Percentiles rank a stretch among this genome's conserved stretches.
phyloP scores from a whole-genome alignment of 192 early-diverging fungal genomes.

The Entomortierella parvispora region DNA sequence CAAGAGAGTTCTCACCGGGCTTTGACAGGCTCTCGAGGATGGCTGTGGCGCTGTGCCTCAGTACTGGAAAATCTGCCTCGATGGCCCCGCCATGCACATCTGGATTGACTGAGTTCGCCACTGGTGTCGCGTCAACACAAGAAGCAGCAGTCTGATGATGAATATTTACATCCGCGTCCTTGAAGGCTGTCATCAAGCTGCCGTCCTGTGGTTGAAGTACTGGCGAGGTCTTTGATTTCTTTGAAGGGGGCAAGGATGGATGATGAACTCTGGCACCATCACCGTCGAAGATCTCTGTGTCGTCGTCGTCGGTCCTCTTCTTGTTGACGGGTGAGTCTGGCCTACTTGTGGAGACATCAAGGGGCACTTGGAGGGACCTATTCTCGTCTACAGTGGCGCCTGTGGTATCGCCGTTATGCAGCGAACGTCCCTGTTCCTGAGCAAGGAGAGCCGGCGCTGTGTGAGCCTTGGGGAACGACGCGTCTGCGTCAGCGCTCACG shows the following conservation, averaged over 20 bases:
- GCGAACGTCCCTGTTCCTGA: too few relatives aligned
- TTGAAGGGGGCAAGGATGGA: constrained; percentile 23
- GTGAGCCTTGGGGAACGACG: neutral
- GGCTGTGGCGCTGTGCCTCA: constrained; percentile 18
- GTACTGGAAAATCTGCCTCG: constrained; percentile 3
- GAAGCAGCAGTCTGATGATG: constrained; percentile 8
- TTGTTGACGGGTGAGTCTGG: constrained; percentile 48
- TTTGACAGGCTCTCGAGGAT: constrained; percentile 43
- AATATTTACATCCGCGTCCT: neutral
- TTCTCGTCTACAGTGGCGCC: too few relatives aligned
- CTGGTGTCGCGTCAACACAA: constrained; percentile 2
- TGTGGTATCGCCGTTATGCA: too few relatives aligned
- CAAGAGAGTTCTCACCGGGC: constrained; percentile 37
- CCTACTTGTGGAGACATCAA: constrained; percentile 2
- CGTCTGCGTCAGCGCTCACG: neutral
- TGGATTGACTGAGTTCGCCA: constrained; percentile 1
- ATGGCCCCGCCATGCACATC: too few relatives aligned
- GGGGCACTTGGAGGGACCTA: too few relatives aligned
- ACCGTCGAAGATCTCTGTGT: constrained; percentile 6
- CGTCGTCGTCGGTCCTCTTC: constrained; percentile 32
- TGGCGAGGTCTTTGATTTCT: constrained; percentile 41
- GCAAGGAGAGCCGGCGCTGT: too few relatives aligned
- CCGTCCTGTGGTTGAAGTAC: constrained; percentile 5
- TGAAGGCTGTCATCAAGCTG: neutral
- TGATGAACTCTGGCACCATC: constrained; percentile 12